Conservation (phyloP, 2,329 filamentous ascomycete genomes). For the Fusarium agapanthi region DNA sequence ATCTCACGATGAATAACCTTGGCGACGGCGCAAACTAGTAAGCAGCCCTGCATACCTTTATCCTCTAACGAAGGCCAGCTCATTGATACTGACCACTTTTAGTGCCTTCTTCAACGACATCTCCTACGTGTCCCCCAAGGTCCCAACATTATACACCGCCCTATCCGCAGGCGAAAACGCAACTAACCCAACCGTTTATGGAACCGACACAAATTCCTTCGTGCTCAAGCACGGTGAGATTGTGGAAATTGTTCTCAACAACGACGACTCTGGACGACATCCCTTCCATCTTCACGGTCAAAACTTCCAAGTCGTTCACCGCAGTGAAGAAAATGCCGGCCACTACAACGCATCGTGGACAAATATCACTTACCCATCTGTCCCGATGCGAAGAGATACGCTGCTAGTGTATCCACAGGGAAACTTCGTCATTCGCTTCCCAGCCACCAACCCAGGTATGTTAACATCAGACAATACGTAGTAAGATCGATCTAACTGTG, state of each 20-base stretch:
- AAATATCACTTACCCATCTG: not conserved
- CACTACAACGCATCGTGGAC: not conserved
- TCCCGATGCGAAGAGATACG: not conserved
- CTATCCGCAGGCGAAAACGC: not conserved
- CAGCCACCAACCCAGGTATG: not conserved
- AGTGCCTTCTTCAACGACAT: not conserved
- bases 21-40: not conserved
- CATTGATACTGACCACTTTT: accelerated
- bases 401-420: not conserved
- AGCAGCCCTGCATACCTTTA: accelerated
- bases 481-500: accelerated
- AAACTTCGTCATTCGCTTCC: not conserved
- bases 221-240: not conserved
- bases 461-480: accelerated
- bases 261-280: not conserved
- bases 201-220: not conserved
- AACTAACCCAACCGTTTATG: not conserved
- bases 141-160: not conserved
- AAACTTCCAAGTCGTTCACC: not conserved
- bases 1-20: not conserved
- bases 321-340: not conserved
- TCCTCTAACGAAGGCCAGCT: accelerated
- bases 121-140: not conserved
- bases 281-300: not conserved
- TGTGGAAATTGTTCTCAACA: not conserved